Evolutionary conservation across 257 asterid genomes (phyloP).

Genomic region (Gardenia jasminoides): DNA sequence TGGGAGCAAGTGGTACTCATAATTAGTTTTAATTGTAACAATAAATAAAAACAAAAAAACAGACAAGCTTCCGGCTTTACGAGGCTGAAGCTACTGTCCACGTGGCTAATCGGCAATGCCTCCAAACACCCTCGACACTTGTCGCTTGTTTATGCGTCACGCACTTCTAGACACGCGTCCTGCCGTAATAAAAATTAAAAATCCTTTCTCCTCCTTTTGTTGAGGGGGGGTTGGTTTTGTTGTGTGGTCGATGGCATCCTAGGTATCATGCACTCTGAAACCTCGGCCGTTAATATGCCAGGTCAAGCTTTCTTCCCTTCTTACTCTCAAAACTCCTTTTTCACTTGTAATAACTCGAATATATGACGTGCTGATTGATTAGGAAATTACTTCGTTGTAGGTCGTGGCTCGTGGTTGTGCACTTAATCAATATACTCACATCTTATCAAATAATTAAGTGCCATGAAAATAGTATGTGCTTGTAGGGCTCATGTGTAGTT

Average conservation of each 20-base stretch:
- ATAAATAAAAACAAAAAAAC: background rate
- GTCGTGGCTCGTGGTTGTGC: background rate
- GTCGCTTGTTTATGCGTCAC: constrained; percentile 1
- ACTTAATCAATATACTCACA: background rate
- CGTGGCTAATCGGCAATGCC: constrained; percentile 20
- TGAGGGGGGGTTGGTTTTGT: background rate
- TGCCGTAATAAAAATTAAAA: background rate
- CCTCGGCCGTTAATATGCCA: background rate
- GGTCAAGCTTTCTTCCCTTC: background rate
- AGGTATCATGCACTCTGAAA: background rate
- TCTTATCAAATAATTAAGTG: background rate
- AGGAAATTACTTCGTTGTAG: too few species aligned
- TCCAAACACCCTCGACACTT: constrained; percentile 17
- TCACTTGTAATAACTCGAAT: too few species aligned
- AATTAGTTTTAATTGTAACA: background rate
- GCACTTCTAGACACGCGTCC: constrained; percentile 24
- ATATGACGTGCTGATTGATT: too few species aligned
- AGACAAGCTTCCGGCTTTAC: constrained; percentile 27
- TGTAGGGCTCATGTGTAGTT: background rate
- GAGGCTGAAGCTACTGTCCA: constrained; percentile 31
- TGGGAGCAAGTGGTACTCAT: background rate
- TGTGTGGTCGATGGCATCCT: background rate
- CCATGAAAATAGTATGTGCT: background rate
- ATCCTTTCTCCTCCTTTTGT: background rate
- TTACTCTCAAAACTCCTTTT: background rate